phyloP scores from a whole-genome alignment of 2,329 filamentous ascomycete species.

The Trichoderma semiorbis region DNA sequence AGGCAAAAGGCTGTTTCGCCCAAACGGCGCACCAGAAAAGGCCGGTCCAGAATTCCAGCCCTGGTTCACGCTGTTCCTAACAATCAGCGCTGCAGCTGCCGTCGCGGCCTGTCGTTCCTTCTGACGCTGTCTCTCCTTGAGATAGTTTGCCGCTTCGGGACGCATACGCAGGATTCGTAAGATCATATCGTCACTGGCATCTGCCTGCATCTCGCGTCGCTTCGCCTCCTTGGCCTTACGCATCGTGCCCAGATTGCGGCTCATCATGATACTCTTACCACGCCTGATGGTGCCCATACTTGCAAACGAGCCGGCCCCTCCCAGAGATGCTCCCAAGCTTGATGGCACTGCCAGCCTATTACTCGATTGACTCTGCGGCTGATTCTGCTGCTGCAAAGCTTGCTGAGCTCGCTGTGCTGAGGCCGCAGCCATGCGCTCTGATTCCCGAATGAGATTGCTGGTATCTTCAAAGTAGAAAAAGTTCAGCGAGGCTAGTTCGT shows the following conservation, averaged over 20 bases:
- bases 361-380: conserved; percentile 47
- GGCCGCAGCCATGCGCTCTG: conserved; percentile 89
- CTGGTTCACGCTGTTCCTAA: conserved; percentile 77
- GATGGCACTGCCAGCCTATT: conserved; percentile 68
- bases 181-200: conserved; percentile 98
- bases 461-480: conserved; percentile 98
- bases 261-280: conserved; percentile 85
- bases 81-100: conserved; percentile 89
- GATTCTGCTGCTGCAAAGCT: conserved; percentile 53
- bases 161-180: conserved; percentile 91
- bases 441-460: conserved; percentile 88
- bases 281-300: conserved; percentile 65
- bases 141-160: conserved; percentile 80
- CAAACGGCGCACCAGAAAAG: conserved; percentile 39
- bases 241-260: conserved; percentile 93
- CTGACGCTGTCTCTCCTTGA: conserved; percentile 86
- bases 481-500: conserved; percentile 91
- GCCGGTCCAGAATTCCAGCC: conserved; percentile 47
- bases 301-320: conserved; percentile 47
- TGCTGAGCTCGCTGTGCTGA: conserved; percentile 73
- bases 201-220: conserved; percentile 89
- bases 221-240: conserved; percentile 93
- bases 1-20: conserved; percentile 45
- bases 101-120: conserved; percentile 90
- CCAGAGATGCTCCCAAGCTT: conserved; percentile 34